Conservation (phyloP, 2,329 filamentous ascomycete species). For the Onygena corvina region DNA sequence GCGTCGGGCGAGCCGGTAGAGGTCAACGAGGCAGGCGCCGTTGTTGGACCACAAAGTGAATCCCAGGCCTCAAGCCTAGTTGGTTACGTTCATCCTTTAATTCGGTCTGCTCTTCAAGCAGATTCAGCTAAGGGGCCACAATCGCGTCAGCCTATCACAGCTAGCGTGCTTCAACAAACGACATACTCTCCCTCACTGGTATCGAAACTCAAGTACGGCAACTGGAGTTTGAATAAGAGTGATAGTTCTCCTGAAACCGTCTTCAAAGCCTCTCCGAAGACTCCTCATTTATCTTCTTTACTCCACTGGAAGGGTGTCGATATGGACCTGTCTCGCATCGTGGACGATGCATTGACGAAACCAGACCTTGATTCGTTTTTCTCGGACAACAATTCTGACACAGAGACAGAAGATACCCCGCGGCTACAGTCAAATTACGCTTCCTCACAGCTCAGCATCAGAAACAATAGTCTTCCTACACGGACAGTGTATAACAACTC, state of each 20-base stretch:
- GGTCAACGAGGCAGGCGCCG: conserved; percentile 45
- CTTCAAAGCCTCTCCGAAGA: conserved; percentile 46
- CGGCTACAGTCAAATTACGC: conserved; percentile 15
- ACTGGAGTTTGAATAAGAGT: background rate
- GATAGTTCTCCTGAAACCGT: conserved; percentile 18
- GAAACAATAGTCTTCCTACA: conserved; percentile 41
- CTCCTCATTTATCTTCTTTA: conserved; percentile 56
- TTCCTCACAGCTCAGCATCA: conserved; percentile 17
- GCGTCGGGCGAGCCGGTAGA: conserved; percentile 77
- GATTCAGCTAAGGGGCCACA: conserved; percentile 20
- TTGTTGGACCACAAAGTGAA: conserved; percentile 32
- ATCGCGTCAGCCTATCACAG: conserved; percentile 7
- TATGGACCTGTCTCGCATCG: conserved; percentile 47
- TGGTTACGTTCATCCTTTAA: conserved; percentile 52
- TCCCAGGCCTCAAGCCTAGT: conserved; percentile 24
- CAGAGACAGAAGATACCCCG: conserved; percentile 22
- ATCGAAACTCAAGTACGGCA: background rate
- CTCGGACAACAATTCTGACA: conserved; percentile 31
- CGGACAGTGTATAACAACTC: conserved; percentile 45
- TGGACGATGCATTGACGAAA: conserved; percentile 43
- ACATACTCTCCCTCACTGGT: background rate
- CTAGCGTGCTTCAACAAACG: conserved; percentile 18
- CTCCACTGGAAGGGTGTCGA: conserved; percentile 51
- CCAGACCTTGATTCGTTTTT: conserved; percentile 31
- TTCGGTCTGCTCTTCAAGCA: conserved; percentile 43